Evolutionary conservation across 2,329 filamentous ascomycete species (phyloP).

Genomic region (Alternaria atra): DNA sequence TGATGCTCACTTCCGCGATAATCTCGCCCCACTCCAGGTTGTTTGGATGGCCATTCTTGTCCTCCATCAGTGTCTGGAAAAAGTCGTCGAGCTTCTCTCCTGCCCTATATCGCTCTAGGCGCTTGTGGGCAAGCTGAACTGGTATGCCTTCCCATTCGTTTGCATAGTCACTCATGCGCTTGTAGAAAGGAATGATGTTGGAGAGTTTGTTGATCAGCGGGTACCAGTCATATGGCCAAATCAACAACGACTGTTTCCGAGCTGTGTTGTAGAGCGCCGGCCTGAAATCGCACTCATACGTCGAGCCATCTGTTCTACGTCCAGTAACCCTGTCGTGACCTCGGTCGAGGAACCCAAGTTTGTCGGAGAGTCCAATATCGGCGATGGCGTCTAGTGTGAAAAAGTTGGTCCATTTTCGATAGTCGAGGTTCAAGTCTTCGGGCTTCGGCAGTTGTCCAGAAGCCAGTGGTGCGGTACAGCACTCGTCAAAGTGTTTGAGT

Average conservation of each 20-base stretch:
- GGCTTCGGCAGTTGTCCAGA: constrained; percentile 34
- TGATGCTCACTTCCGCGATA: constrained; percentile 64
- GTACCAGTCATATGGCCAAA: constrained; percentile 64
- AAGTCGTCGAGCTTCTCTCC: constrained; percentile 68
- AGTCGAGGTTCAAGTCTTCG: constrained; percentile 60
- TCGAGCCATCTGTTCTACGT: constrained; percentile 57
- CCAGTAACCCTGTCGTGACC: constrained; percentile 58
- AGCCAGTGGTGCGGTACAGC: constrained; percentile 51
- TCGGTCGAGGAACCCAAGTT: constrained; percentile 62
- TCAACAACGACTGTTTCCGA: constrained; percentile 59
- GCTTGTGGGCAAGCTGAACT: constrained; percentile 55
- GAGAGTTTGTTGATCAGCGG: constrained; percentile 58
- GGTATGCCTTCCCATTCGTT: constrained; percentile 60
- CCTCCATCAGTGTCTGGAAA: constrained; percentile 65
- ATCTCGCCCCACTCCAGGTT: constrained; percentile 67
- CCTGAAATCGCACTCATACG: constrained; percentile 58
- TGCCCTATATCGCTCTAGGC: constrained; percentile 57
- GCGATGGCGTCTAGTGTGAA: constrained; percentile 67
- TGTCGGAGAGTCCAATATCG: constrained; percentile 63
- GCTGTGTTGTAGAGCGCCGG: constrained; percentile 60
- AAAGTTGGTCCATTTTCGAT: constrained; percentile 63
- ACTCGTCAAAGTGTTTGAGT: constrained; percentile 55
- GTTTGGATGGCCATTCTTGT: constrained; percentile 56
- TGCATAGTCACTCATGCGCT: constrained; percentile 52
- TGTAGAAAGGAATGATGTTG: constrained; percentile 58